These are phyloP conservation scores for Psilocybe sp. DNA, from an alignment of 768 basidiomycete species.

Conservation along the genomic window DNA sequence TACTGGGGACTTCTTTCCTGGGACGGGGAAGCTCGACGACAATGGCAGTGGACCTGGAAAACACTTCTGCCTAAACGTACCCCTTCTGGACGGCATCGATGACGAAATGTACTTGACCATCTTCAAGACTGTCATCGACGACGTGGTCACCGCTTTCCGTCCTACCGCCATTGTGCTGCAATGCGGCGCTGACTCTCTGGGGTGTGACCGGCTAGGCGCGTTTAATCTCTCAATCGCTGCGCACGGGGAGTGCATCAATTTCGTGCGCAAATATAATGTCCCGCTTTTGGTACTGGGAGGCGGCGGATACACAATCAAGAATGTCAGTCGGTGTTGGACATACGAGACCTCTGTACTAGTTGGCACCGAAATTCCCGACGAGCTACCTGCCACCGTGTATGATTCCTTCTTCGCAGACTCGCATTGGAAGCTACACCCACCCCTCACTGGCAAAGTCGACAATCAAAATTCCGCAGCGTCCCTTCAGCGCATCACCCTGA, in stretches of 20 bases:
- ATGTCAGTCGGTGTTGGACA: slow-evolving; percentile 98
- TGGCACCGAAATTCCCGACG: slow-evolving; percentile 78
- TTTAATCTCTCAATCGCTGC: slow-evolving; percentile 98
- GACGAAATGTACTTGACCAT: slow-evolving; percentile 95
- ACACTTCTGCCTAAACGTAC: slow-evolving; percentile 94
- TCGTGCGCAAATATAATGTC: slow-evolving; percentile 88
- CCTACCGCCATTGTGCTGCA: slow-evolving; percentile 92
- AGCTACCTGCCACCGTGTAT: slow-evolving; percentile 86
- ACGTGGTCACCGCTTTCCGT: slow-evolving; percentile 84
- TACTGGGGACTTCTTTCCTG: slow-evolving; percentile 97
- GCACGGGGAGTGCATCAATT: slow-evolving; percentile 97
- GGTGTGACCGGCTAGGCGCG: slow-evolving; percentile 91
- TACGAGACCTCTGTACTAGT: slow-evolving; percentile 96
- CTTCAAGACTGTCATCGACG: slow-evolving; percentile 96
- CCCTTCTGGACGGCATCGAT: slow-evolving; percentile 93
- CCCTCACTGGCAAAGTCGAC: slow-evolving; percentile 86
- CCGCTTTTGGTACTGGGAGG: slow-evolving; percentile 92
- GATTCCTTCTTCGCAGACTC: slow-evolving; percentile 91
- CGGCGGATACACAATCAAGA: slow-evolving; percentile 95
- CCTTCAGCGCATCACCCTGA: slow-evolving; percentile 84
- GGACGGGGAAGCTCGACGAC: slow-evolving; percentile 94
- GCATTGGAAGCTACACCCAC: slow-evolving; percentile 91
- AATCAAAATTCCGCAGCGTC: slow-evolving; percentile 86
- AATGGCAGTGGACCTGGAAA: slow-evolving; percentile 86
- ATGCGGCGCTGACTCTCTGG: slow-evolving; percentile 95